Percentiles rank a stretch among this genome's conserved stretches.
Evolutionary conservation across 345 rosid genomes (phyloP).

Genomic region (Sisymbrium altissimum): DNA sequence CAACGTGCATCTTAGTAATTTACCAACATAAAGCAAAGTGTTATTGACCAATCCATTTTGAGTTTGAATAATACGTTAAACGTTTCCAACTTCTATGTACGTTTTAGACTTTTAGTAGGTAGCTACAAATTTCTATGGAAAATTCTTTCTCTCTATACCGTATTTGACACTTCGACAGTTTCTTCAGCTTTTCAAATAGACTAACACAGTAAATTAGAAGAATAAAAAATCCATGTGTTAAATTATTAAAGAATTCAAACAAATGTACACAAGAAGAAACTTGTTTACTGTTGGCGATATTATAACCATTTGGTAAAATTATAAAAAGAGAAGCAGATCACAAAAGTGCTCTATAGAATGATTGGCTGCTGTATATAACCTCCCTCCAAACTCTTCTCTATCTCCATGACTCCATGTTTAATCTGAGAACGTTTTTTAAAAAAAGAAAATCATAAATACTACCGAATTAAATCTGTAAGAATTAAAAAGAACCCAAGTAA

Average conservation of each 20-base stretch:
- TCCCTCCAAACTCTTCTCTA: conserved; percentile 22
- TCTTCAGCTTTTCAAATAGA: neutral
- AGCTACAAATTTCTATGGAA: neutral
- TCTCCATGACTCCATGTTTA: conserved; percentile 8
- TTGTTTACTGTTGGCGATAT: neutral
- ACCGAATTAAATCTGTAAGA: neutral
- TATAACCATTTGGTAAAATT: neutral
- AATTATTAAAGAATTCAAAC: neutral
- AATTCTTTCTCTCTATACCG: neutral
- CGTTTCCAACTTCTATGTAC: neutral
- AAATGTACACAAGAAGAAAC: conserved; percentile 10
- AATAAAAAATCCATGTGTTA: neutral
- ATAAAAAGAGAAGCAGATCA: neutral
- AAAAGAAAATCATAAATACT: neutral
- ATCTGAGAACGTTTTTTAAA: neutral
- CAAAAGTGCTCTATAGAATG: neutral
- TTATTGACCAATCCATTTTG: conserved; percentile 7
- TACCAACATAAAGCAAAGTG: conserved; percentile 6
- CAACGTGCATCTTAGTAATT: conserved; percentile 31
- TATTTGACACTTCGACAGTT: conserved; percentile 23
- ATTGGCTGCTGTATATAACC: neutral
- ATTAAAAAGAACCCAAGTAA: neutral
- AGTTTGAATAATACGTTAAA: conserved; percentile 17
- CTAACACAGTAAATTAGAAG: neutral
- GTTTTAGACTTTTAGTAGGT: too few relatives aligned